These are phyloP conservation scores for Termitomyces sp. DNA, from an alignment of 768 basidiomycete species.

Conservation along the genomic window DNA sequence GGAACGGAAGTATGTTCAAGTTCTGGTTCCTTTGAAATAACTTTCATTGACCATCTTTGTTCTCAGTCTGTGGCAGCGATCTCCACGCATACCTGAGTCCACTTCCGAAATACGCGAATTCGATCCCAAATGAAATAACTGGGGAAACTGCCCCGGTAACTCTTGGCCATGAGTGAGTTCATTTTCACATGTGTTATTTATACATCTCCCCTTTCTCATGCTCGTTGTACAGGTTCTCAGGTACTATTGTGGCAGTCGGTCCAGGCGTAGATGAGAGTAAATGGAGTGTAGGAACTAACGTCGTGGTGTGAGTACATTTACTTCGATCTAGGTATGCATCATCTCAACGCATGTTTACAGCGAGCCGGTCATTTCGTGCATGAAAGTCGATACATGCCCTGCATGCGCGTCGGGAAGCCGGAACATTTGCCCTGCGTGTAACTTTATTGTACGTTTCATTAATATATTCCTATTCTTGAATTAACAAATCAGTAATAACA, in stretches of 20 bases:
- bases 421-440: conserved; percentile 31
- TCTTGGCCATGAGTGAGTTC: conserved; percentile 42
- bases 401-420: conserved; percentile 27
- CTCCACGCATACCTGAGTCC: conserved; percentile 37
- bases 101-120: conserved; percentile 26
- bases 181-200: neutral
- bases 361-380: conserved; percentile 40
- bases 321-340: neutral
- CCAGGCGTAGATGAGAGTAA: conserved; percentile 26
- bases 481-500: conserved; percentile 9
- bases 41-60: neutral
- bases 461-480: neutral
- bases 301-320: conserved; percentile 24
- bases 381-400: conserved; percentile 26
- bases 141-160: conserved; percentile 37
- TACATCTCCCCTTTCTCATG: neutral
- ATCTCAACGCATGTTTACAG: conserved; percentile 17
- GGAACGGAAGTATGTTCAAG: conserved; percentile 27
- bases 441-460: conserved; percentile 30
- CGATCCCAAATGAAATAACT: conserved; percentile 31
- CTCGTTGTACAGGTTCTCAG: conserved; percentile 24
- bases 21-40: neutral
- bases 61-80: conserved; percentile 43
- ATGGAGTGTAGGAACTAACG: conserved; percentile 32
- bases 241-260: conserved; percentile 31